Conservation (phyloP, 768 basidiomycete genomes). For the Lentinula guzmanii region DNA sequence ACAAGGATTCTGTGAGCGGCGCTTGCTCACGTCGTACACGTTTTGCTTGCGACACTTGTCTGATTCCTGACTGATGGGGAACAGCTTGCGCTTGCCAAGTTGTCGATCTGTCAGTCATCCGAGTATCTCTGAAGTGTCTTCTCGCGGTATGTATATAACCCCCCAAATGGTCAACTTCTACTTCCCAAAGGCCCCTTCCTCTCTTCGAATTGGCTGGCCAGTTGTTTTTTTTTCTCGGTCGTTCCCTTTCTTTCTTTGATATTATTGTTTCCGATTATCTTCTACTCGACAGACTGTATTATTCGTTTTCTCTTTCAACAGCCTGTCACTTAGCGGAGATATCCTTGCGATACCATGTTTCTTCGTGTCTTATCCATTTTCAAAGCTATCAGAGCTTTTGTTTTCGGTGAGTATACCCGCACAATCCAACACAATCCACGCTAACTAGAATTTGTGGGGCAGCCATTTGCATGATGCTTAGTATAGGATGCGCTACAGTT, state of each 20-base stretch:
- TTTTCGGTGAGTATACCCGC: constrained; percentile 25
- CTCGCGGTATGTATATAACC: background rate
- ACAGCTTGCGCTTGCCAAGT: background rate
- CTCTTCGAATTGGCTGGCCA: constrained; percentile 8
- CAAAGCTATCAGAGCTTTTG: constrained; percentile 23
- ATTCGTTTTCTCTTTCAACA: background rate
- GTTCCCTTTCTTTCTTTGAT: constrained; percentile 9
- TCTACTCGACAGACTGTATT: constrained; percentile 9
- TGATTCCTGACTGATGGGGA: background rate
- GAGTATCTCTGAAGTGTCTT: background rate
- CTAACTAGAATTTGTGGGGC: background rate
- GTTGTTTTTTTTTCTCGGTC: constrained; percentile 10
- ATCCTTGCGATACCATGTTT: constrained; percentile 12
- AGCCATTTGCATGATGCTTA: constrained; percentile 27
- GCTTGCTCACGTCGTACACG: background rate
- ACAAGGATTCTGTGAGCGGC: background rate
- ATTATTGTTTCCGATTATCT: background rate
- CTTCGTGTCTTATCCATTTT: constrained; percentile 23
- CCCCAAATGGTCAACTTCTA: background rate
- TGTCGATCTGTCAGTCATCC: background rate
- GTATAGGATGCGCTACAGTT: constrained; percentile 25
- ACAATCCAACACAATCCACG: background rate
- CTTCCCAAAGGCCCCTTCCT: constrained; percentile 22
- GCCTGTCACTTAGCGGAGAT: background rate
- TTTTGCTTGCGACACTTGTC: background rate